phyloP scores from a whole-genome alignment of 2,329 filamentous ascomycete genomes.

The Fusarium sacchari region DNA sequence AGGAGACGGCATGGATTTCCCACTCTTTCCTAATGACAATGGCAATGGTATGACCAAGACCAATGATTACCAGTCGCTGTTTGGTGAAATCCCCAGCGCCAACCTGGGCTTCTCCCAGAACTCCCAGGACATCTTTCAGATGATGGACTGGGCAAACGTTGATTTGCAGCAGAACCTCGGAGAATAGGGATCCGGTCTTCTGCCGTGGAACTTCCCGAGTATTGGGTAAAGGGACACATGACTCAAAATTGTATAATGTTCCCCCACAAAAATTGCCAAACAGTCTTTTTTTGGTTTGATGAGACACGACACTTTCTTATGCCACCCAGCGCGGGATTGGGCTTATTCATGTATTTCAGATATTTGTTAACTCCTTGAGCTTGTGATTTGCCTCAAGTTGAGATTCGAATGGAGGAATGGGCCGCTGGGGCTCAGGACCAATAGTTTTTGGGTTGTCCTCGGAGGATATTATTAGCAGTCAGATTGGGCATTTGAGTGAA shows the following conservation, averaged over 20 bases:
- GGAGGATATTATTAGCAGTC: slow-evolving; percentile 14
- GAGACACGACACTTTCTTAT: slow-evolving; percentile 38
- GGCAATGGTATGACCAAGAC: slow-evolving; percentile 42
- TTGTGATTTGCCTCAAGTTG: slow-evolving; percentile 20
- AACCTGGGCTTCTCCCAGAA: slow-evolving; percentile 63
- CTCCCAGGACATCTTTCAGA: slow-evolving; percentile 60
- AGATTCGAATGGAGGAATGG: background rate
- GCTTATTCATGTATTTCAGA: slow-evolving; percentile 40
- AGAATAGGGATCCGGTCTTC: slow-evolving; percentile 40
- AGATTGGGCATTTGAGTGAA: slow-evolving; percentile 38
- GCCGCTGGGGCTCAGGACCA: background rate
- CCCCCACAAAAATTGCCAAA: slow-evolving; percentile 31
- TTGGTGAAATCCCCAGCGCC: slow-evolving; percentile 62
- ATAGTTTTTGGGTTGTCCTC: background rate
- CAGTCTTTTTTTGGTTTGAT: slow-evolving; percentile 36
- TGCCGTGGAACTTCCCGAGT: background rate
- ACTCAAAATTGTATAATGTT: slow-evolving; percentile 38
- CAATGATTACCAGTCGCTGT: slow-evolving; percentile 57
- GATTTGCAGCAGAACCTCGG: slow-evolving; percentile 47
- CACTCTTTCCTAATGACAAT: slow-evolving; percentile 62
- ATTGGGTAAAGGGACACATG: slow-evolving; percentile 17
- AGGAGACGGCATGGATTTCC: slow-evolving; percentile 69
- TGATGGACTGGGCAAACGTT: slow-evolving; percentile 56
- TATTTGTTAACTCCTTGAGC: slow-evolving; percentile 22
- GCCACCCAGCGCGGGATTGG: slow-evolving; percentile 27